A percentile compares a stretch with the other conserved stretches of the same genome.
These are phyloP conservation scores for Juncus effusus DNA, from an alignment of 176 grass and related monocot species.

Conservation along the genomic window DNA sequence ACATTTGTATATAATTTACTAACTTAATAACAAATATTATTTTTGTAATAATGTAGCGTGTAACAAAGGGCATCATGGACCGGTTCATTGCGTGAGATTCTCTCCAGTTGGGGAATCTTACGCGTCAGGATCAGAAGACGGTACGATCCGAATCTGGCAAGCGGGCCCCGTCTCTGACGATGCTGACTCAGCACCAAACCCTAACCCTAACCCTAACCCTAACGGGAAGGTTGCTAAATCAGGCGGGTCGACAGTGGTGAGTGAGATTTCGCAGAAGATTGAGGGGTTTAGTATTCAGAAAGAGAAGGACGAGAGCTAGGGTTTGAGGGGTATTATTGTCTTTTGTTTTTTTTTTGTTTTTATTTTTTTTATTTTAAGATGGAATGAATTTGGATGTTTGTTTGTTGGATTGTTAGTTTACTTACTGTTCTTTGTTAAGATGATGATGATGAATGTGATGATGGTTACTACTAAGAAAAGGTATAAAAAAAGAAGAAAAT, in stretches of 20 bases:
- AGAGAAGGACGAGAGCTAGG: slow-evolving; percentile 49
- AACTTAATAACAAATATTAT: no score
- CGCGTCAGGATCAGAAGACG: slow-evolving; percentile 93
- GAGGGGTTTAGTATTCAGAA: slow-evolving; percentile 71
- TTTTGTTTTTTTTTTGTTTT: neutral
- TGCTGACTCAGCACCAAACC: slow-evolving; percentile 35
- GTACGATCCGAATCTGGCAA: slow-evolving; percentile 94
- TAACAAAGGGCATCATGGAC: slow-evolving; percentile 97
- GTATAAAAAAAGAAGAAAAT: slow-evolving; percentile 1
- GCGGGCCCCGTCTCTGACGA: slow-evolving; percentile 45
- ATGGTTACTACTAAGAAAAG: neutral
- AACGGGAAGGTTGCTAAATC: slow-evolving; percentile 46
- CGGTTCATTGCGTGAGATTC: slow-evolving; percentile 90
- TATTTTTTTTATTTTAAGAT: no score
- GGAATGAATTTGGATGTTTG: no score
- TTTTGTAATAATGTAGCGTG: slow-evolving; percentile 43
- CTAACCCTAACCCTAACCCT: slow-evolving; percentile 17
- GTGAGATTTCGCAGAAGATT: slow-evolving; percentile 63
- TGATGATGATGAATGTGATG: neutral
- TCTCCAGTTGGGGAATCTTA: slow-evolving; percentile 87
- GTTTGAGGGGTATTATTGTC: slow-evolving; percentile 13
- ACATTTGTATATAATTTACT: no score
- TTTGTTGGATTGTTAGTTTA: neutral
- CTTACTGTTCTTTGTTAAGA: neutral
- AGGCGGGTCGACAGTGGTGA: slow-evolving; percentile 20